Evolutionary conservation across 192 early-diverging fungal species (phyloP), one percentile per base, ranked within the genome.

Genomic region (Gamsiella multidivaricata): DNA sequence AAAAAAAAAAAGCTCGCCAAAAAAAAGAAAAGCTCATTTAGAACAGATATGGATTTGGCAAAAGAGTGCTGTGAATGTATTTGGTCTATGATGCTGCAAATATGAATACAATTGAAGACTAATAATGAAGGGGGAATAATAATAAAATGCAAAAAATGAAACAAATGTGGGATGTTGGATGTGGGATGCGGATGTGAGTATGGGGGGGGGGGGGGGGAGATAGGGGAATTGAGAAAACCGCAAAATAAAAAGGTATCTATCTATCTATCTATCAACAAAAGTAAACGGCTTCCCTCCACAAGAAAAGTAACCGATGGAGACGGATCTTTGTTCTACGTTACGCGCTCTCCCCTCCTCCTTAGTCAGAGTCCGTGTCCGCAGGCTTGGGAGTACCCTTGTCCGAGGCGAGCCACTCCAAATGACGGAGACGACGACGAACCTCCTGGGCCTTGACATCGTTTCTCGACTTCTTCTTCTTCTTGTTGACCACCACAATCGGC

Each of bases 401-500:
- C 10, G 65, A 69, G 37, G 82, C 80, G 11, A 86, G 46, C 85
- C 85, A 86, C 61, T 86, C 81, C 42, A 87, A 61, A 41, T 87
- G 85, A 54, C 85, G 80, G 23, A 71, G 78, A 72, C 85, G 79
- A 31, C 84, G 83, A 65, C 85, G 82, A 31, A 73, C 79, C 39
- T 82, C 82, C 57, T 81, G 81, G 3, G 65, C 80, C 69, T 87
- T 87, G 52, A 87, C 25, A 9, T 87, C 81, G 70, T 87, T 87
- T 59, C 83, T 69, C 23, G 82, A 85, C 81, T 83, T 84, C 80
- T 85, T 84, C 82, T 87, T 87, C 74, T 84, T 83, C 73, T 86
- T 86, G 71, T 79, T 80, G 4, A 83, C 62, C n/a, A 85, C 84
- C 12, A 82, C 81, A 65, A 82, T 79, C 8, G 79, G 65, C 41